phyloP scores from a whole-genome alignment of 2,329 filamentous ascomycete genomes.

The Colletotrichum spinosum region DNA sequence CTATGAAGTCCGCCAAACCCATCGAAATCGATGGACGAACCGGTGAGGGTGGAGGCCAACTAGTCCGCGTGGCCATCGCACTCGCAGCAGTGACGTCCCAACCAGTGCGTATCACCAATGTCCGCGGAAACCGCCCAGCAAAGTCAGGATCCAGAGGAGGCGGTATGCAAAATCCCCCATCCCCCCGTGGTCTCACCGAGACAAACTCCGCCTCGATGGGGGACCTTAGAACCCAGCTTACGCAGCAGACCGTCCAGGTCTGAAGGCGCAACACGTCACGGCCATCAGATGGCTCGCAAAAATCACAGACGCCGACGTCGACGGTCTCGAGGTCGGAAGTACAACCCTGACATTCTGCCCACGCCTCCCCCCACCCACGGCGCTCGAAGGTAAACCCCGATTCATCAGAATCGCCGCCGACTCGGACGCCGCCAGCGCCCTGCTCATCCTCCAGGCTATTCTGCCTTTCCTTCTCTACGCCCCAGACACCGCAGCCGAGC shows the following conservation, averaged over 20 bases:
- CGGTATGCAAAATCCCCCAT: neutral
- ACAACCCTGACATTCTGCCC: slow-evolving; percentile 62
- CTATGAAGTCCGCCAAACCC: slow-evolving; percentile 39
- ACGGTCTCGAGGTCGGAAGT: slow-evolving; percentile 64
- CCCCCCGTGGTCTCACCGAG: neutral
- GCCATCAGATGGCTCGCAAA: slow-evolving; percentile 65
- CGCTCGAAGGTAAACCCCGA: slow-evolving; percentile 47
- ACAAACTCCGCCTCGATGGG: neutral
- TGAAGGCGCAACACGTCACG: slow-evolving; percentile 71
- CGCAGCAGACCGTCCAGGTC: slow-evolving; percentile 51
- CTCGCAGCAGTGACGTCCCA: slow-evolving; percentile 67
- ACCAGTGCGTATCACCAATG: slow-evolving; percentile 64
- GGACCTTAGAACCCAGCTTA: neutral
- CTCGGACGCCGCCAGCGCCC: slow-evolving; percentile 63
- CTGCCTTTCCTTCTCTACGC: slow-evolving; percentile 70
- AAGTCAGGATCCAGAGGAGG: slow-evolving; percentile 46
- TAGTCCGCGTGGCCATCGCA: slow-evolving; percentile 67
- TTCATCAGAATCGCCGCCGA: slow-evolving; percentile 62
- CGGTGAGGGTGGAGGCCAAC: slow-evolving; percentile 72
- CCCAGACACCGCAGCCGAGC: slow-evolving; percentile 48
- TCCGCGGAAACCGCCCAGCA: slow-evolving; percentile 64
- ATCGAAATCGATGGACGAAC: slow-evolving; percentile 67
- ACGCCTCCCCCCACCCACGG: slow-evolving; percentile 49
- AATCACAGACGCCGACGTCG: slow-evolving; percentile 61
- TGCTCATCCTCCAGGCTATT: slow-evolving; percentile 71